Conservation (phyloP, 2,329 filamentous ascomycete species). For the Magnaporthales sp. region DNA sequence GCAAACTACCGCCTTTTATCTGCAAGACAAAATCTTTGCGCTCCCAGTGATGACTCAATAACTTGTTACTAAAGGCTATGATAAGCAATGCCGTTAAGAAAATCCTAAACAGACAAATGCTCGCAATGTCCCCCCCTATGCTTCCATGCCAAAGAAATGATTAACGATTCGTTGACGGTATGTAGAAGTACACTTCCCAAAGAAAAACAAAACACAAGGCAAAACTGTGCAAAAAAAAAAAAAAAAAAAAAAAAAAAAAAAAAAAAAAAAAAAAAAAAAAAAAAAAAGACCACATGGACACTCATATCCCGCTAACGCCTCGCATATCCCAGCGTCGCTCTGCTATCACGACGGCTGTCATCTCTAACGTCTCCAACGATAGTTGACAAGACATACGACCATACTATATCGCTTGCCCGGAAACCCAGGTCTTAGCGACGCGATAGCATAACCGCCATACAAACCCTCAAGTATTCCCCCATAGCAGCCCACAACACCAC, state of each 20-base stretch:
- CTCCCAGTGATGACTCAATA: background rate
- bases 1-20: background rate
- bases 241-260: background rate
- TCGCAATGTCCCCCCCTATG: background rate
- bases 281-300: background rate
- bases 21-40: background rate
- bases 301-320: background rate
- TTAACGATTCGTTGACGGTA: background rate
- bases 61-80: background rate
- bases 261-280: background rate
- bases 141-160: background rate
- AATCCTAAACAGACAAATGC: background rate
- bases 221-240: background rate
- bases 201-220: background rate
- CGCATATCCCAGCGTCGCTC: background rate
- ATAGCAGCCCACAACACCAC: background rate
- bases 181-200: background rate
- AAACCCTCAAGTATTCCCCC: no score
- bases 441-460: no score
- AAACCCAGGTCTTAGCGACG: no score
- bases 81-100: background rate
- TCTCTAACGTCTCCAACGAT: background rate
- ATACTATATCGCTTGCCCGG: background rate
- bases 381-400: background rate
- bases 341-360: background rate